phyloP scores from a whole-genome alignment of 768 basidiomycete genomes.

The Gymnopilus junonius region DNA sequence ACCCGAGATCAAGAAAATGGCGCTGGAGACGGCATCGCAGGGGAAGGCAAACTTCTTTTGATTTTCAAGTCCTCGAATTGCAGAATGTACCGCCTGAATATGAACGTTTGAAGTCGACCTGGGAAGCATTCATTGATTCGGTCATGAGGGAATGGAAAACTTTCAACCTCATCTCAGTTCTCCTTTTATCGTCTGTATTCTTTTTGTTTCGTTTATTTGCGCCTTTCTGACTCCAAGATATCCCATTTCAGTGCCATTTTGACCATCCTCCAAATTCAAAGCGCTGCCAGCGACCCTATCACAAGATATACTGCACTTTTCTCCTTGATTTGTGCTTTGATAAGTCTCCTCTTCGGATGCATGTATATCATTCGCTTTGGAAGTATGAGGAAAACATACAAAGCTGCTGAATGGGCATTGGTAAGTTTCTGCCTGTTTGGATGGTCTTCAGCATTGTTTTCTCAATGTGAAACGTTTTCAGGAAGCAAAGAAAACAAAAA shows the following conservation, averaged over 20 bases:
- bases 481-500: slow-evolving; percentile 49
- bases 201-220: neutral
- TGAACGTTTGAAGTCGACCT: slow-evolving; percentile 21
- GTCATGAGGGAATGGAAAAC: slow-evolving; percentile 35
- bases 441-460: neutral
- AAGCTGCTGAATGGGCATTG: slow-evolving; percentile 64
- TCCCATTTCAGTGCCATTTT: slow-evolving; percentile 28
- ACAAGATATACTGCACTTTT: slow-evolving; percentile 57
- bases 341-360: slow-evolving; percentile 66
- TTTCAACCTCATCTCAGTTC: slow-evolving; percentile 31
- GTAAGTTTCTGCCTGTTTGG: slow-evolving; percentile 29
- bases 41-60: slow-evolving; percentile 1
- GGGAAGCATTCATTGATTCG: slow-evolving; percentile 33
- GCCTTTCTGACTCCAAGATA: neutral
- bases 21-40: slow-evolving; percentile 30
- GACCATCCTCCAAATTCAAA: slow-evolving; percentile 33
- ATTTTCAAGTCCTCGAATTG: slow-evolving; percentile 7
- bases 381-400: slow-evolving; percentile 63
- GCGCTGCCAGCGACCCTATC: slow-evolving; percentile 50
- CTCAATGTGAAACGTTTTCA: slow-evolving; percentile 20
- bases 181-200: slow-evolving; percentile 28
- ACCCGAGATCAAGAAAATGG: slow-evolving; percentile 57
- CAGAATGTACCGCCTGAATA: slow-evolving; percentile 19
- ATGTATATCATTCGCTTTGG: slow-evolving; percentile 66
- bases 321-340: slow-evolving; percentile 57